phyloP scores from a whole-genome alignment of 768 basidiomycete species.

The Plicaturopsis crispa region DNA sequence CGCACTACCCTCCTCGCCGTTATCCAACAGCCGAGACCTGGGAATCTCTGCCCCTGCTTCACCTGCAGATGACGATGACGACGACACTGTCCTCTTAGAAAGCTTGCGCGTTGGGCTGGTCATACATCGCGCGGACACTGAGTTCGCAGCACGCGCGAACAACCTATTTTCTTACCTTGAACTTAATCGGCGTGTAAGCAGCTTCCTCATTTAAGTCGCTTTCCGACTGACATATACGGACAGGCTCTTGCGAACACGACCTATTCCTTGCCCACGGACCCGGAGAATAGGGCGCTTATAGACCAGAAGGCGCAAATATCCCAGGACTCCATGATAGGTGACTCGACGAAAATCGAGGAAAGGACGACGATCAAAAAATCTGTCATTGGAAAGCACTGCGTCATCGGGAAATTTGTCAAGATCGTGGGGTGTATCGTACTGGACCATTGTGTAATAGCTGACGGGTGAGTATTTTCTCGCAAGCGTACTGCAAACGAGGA shows the following conservation, averaged over 20 bases:
- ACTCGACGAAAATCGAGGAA: conserved; percentile 78
- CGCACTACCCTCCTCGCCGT: conserved; percentile 11
- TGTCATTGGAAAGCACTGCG: conserved; percentile 75
- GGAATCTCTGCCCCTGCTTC: conserved; percentile 37
- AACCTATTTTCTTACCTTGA: conserved; percentile 73
- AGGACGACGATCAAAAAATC: conserved; percentile 74
- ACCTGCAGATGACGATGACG: conserved; percentile 31
- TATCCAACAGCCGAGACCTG: conserved; percentile 19
- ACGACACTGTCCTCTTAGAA: conserved; percentile 24
- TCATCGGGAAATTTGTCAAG: conserved; percentile 79
- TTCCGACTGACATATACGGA: not conserved
- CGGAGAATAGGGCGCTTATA: conserved; percentile 59
- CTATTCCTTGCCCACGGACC: conserved; percentile 50
- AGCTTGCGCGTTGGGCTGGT: conserved; percentile 61
- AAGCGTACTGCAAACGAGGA: not conserved
- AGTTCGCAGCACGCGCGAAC: conserved; percentile 66
- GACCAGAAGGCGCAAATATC: conserved; percentile 82
- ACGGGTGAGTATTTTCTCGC: conserved; percentile 51
- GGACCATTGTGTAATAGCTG: conserved; percentile 84
- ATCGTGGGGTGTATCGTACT: conserved; percentile 77
- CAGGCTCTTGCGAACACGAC: conserved; percentile 47
- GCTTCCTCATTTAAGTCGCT: not conserved
- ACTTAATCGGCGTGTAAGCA: conserved; percentile 66
- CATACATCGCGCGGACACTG: conserved; percentile 44
- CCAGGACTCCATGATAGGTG: conserved; percentile 71